Base-by-base conservation (phyloP, 345 rosid species). In the Isatis tinctoria region DNA sequence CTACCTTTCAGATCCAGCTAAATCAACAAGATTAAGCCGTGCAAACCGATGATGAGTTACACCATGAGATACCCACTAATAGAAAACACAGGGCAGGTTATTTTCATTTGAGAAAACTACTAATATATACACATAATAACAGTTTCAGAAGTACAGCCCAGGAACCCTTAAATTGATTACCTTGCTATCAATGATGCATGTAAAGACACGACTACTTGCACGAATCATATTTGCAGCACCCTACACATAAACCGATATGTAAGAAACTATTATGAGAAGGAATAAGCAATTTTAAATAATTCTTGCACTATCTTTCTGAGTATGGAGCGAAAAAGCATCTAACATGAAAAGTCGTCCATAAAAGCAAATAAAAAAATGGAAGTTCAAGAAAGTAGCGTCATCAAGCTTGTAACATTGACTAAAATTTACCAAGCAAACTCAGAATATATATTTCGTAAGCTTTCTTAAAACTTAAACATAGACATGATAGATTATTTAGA, bases 1-100 rank as follows among this genome's bases (percentile, higher is more conserved):
- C 64, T 87, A 92, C 99, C 99, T 92, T 74, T 96, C 99, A 37
- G 99, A 96, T 65, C 99, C 99, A 58, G 99, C 98, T 80, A 96
- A 82, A n/a, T n/a, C n/a, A n/a, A n/a, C n/a, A n/a, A n/a, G n/a
- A n/a, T n/a, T 92, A 65, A 96, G 98, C 63, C 90, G 84, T 67
- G 99, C 91, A 89, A 90, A 96, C 43, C 99, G 93, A 70, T 90
- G 99, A 78, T 95, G 98, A 62, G 81, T 90, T 67, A 92, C 90
- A 47, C 98, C 98, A 83, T 92, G 99, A 53, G 93, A 85, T 81
- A 92, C 97, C 98, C 98, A 95, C 99, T 95, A 48, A 69, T 27
- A 79, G 56, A 60, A 40, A 58, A 65, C 47, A 49, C 35, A 56
- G n/a, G 39, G 48, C 61, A 65, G 12, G 20, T 63, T 43, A 54